A percentile compares a stretch with the other conserved stretches of the same genome.
Conservation (phyloP, 768 basidiomycete genomes). For the Russula emetica region DNA sequence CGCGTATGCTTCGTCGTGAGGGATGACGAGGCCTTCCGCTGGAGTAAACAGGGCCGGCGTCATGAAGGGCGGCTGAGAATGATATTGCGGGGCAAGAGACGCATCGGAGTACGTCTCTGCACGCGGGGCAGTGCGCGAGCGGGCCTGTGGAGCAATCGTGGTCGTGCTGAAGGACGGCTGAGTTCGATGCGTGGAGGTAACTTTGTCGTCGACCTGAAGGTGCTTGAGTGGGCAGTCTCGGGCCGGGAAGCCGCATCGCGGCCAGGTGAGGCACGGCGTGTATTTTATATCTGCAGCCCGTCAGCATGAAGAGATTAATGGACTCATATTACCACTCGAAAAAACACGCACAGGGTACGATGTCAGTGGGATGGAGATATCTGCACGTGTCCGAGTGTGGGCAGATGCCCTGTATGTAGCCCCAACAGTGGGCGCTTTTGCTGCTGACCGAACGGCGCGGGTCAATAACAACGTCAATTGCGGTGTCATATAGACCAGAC, state of each 20-base stretch:
- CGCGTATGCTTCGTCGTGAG: constrained; percentile 14
- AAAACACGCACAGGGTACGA: constrained; percentile 7
- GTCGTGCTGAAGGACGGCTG: background rate
- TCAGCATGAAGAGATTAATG: background rate
- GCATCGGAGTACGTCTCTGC: background rate
- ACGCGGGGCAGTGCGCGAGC: no score
- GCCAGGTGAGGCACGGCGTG: constrained; percentile 18
- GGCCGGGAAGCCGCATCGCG: constrained; percentile 14
- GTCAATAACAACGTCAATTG: background rate
- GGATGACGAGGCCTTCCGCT: background rate
- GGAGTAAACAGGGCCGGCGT: background rate
- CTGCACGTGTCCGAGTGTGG: constrained; percentile 3
- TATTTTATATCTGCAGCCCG: constrained; percentile 10
- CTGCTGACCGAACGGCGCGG: background rate
- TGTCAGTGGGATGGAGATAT: constrained; percentile 7
- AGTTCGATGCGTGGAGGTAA: no score
- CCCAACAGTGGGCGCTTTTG: constrained; percentile 21
- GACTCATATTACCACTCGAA: no score
- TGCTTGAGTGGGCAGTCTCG: constrained; percentile 13
- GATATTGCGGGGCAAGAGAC: background rate
- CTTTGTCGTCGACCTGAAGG: constrained; percentile 12
- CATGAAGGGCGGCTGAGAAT: background rate
- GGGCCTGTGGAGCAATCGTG: background rate
- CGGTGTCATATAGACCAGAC: background rate
- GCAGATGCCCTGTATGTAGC: constrained; percentile 14